Base-by-base conservation (phyloP, 2,329 filamentous ascomycete genomes). In the Neocatenulostroma microsporum region DNA sequence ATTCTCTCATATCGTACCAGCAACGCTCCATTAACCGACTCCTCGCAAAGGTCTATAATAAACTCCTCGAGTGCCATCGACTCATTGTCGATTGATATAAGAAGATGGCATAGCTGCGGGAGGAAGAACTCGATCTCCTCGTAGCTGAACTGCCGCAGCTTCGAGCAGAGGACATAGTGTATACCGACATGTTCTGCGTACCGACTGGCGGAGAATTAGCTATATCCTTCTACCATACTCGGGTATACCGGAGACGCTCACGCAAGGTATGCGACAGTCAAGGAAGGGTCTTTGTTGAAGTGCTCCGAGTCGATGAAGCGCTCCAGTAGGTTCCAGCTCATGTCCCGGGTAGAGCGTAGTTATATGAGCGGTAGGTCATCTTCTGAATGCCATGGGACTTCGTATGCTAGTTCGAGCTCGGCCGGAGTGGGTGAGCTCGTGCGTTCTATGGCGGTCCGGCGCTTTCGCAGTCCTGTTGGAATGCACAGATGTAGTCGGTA, bases 121-220 rank as follows among this genome's bases (percentile, higher is more conserved):
- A 91, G 74, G 70, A 89, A 91, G 78, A 91, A 91, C 65, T 91
- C 85, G 60, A 91, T 88, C 64, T 91, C 84, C 69, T 87, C 82
- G 67, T 89, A 91, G 47, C 82, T 82, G 59, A 91, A 91, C 63
- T 85, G 82, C 58, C 85, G 83, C 58, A 91, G 73, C 74, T 91
- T 91, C 55, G 81, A 82, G 70, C 85, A 89, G 46, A 91, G 76
- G 45, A 87, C 83, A 70, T 89, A 86, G 66, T 89, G 84, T 57
- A 91, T 89, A 54, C 84, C 84, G 61, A 91, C 82, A 71, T 91
- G 83, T 64, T 89, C 81, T 61, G 84, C 83, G 68, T 91, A 91
- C 54, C 84, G 84, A 55, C 84, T 89, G 62, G 41, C 46, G 31
- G 28, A 30, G 35, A 31, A 40, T 45, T 48, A 51, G 47, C 21